Evolutionary conservation across 2,329 filamentous ascomycete species (phyloP).

Genomic region (Shiraia sp.): DNA sequence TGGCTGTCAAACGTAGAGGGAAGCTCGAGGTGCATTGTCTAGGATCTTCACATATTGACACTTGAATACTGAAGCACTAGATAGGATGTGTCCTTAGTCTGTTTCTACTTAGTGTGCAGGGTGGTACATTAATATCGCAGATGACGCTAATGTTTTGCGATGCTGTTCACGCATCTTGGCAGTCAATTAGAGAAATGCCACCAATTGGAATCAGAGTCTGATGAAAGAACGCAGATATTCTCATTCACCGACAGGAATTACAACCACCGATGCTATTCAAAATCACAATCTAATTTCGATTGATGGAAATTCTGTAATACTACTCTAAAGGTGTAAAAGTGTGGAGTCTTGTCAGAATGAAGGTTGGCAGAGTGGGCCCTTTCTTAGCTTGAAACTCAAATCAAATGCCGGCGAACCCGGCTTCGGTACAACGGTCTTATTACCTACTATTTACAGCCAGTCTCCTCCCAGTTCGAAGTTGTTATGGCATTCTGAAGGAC

Average conservation of each 20-base stretch:
- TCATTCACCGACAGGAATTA: too few species aligned
- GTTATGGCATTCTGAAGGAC: too few species aligned
- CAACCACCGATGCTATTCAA: too few species aligned
- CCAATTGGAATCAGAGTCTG: slow-evolving; percentile 23
- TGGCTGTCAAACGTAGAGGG: slow-evolving; percentile 5
- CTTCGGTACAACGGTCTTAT: too few species aligned
- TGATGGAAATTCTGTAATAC: neutral
- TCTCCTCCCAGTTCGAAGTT: too few species aligned
- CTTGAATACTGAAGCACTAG: slow-evolving; percentile 8
- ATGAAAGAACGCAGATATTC: too few species aligned
- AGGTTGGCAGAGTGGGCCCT: too few species aligned
- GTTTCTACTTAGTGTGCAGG: slow-evolving; percentile 7
- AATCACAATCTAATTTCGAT: too few species aligned
- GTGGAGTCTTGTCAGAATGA: too few species aligned
- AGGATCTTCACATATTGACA: slow-evolving; percentile 6
- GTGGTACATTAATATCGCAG: slow-evolving; percentile 16
- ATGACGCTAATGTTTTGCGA: slow-evolving; percentile 17
- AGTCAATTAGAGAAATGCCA: slow-evolving; percentile 17
- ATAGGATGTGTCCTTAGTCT: slow-evolving; percentile 5
- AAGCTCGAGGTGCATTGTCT: slow-evolving; percentile 8
- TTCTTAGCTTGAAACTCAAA: too few species aligned
- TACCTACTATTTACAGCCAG: too few species aligned
- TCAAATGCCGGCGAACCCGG: too few species aligned
- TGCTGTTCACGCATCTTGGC: slow-evolving; percentile 21
- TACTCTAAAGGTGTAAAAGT: neutral